Evolutionary conservation across 306 rosid genomes (phyloP), one percentile per base, ranked within the genome.

Genomic region (Vigna angularis): DNA sequence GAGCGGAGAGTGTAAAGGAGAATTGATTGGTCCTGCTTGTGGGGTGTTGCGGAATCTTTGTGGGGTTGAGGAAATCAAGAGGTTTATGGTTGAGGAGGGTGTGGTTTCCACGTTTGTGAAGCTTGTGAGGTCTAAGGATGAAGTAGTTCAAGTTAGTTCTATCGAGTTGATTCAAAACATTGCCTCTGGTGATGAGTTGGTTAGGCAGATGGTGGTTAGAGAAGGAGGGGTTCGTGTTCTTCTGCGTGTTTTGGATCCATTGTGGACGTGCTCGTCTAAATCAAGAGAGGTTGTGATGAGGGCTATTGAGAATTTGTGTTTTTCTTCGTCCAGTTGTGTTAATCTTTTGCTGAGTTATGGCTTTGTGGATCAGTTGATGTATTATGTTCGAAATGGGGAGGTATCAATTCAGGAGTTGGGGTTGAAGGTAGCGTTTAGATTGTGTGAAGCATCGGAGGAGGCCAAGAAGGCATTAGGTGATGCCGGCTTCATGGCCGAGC

Each of bases 51-150:
- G 85, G 76, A 91, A 93, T 86, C 97, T 93, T 2, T 79, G 86
- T 9, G 86, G 86, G 15, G 89, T 90, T 40, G 98, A 90, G 72
- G 98, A 93, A 70, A 93, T 93, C 5, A 86, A 89, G 88, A 88
- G 96, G 78, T 93, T 91, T 65, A 81, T 93, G 95, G 86, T 90
- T 34, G 98, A 93, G 67, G 96, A 90, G 63, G 93, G 89, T 30
- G 98, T 84, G 12, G 72, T 91, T 56, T 79, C 89, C 10, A 87
- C 88, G 8, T 91, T 88, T 45, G 38, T 85, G 52, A 76, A 78
- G 82, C 92, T 89, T 24, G 71, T 83, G 18, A 83, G 80, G 67
- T 87, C 93, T 22, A 88, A 57, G 77, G 93, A 89, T 4, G 98
- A 93, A 64, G 79, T 74, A 1, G 82, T 90, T 81, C 92, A 87